Base-by-base conservation (phyloP, 257 asterid species). In the Linaria vulgaris region DNA sequence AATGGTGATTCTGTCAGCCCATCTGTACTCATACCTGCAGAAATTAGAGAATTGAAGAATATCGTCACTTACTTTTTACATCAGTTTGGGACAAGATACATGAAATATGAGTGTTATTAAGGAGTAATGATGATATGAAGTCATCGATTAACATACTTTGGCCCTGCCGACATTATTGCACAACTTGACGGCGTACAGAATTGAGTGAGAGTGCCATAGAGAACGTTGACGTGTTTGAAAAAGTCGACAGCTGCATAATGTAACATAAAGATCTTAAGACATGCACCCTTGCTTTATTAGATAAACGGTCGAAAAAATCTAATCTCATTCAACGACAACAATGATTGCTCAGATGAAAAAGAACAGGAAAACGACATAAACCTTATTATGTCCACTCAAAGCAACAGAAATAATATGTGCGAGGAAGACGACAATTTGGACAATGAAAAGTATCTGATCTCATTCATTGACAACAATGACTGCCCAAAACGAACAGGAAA, bases 91-190 rank as follows among this genome's bases (percentile, higher is more conserved):
- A 22, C 10, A 31, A 19, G 12, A 45, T 45, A 41, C 24, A 39
- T 12, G 37, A 24, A 54, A 34, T 34, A 1, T 7, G 41, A 8
- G 6, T 12, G 22, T 47, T 0, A 11, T 8, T 19, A 11, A 38
- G 12, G 4, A 14, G 19, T 12, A 38, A n/a, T n/a, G 25, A 72
- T 8, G 58, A 43, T 15, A 48, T 31, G 43, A 47, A 46, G 25
- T 37, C 24, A 56, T 11, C 9, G 19, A 22, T n/a, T 37, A 47
- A 31, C 78, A 30, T 80, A 83, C 90, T 59, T 83, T 58, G 81
- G 71, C 44, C 90, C 87, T 1, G 90, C 90, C 1, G 78, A 61
- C 90, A 83, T 83, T 48, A 66, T 78, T 2, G 85, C 81, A 72
- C 90, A 83, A 43, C 72, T 66, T 15, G 72, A n/a, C 12, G 77